phyloP scores from a whole-genome alignment of 2,329 filamentous ascomycete genomes.

The Beauveria varroae region DNA sequence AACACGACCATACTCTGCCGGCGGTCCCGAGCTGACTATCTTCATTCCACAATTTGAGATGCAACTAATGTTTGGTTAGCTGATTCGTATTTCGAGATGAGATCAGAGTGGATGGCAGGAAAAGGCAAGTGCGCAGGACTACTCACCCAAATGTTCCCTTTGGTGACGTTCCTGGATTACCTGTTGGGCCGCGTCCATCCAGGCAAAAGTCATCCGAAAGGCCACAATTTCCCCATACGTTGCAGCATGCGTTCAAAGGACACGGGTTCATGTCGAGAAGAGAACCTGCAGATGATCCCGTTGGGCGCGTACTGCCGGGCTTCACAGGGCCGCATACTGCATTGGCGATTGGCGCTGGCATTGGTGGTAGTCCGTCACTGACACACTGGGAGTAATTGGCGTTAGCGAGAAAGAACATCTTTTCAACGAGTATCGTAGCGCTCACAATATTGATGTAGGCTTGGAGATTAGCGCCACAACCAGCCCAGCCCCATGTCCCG shows the following conservation, averaged over 20 bases:
- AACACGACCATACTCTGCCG: constrained; percentile 17
- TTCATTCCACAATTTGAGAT: constrained; percentile 1
- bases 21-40: background rate
- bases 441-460: background rate
- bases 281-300: constrained; percentile 14
- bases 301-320: constrained; percentile 28
- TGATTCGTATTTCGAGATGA: background rate
- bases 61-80: background rate
- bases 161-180: constrained; percentile 21
- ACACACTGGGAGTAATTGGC: constrained; percentile 22
- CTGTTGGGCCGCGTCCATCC: constrained; percentile 18
- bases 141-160: background rate
- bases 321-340: constrained; percentile 36
- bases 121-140: background rate
- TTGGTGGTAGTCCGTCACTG: constrained; percentile 22
- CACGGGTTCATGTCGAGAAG: constrained; percentile 38
- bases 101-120: background rate
- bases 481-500: constrained; percentile 29
- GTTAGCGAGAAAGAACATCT: background rate
- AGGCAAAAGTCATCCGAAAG: constrained; percentile 35
- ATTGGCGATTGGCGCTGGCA: constrained; percentile 19
- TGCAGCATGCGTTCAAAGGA: constrained; percentile 35
- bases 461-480: constrained; percentile 18
- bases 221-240: constrained; percentile 38
- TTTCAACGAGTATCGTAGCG: background rate